phyloP scores from a whole-genome alignment of 345 rosid species.

The Sisymbrium altissimum region DNA sequence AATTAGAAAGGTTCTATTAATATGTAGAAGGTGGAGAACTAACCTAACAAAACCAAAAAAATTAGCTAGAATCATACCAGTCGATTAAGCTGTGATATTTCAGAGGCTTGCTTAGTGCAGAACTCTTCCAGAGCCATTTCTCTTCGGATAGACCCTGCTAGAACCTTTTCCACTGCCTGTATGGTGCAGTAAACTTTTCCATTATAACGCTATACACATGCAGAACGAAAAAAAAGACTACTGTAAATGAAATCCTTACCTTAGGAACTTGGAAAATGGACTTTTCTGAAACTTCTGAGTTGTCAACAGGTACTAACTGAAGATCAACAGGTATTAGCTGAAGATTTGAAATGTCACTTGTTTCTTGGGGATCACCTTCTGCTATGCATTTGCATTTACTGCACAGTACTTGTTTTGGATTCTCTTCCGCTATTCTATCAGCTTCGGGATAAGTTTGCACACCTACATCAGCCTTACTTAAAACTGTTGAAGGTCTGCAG shows the following conservation, averaged over 20 bases:
- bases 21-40: neutral
- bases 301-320: constrained; percentile 61
- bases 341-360: constrained; percentile 47
- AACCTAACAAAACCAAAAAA: neutral
- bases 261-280: constrained; percentile 74
- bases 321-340: constrained; percentile 63
- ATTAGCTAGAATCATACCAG: constrained; percentile 54
- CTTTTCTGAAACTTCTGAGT: constrained; percentile 54
- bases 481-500: constrained; percentile 37
- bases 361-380: constrained; percentile 45
- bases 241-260: constrained; percentile 39
- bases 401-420: constrained; percentile 46
- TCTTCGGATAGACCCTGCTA: constrained; percentile 94
- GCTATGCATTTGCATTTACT: constrained; percentile 54
- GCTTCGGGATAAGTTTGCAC: constrained; percentile 70
- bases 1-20: neutral
- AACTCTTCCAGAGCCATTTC: constrained; percentile 98
- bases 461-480: constrained; percentile 72
- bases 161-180: constrained; percentile 95
- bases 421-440: constrained; percentile 37
- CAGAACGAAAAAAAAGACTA: neutral
- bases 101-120: constrained; percentile 83
- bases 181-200: constrained; percentile 17
- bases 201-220: constrained; percentile 6
- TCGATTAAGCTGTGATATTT: constrained; percentile 87